Evolutionary conservation across 371 early-diverging fungal species (phyloP).

Genomic region (Mortierella sp.): DNA sequence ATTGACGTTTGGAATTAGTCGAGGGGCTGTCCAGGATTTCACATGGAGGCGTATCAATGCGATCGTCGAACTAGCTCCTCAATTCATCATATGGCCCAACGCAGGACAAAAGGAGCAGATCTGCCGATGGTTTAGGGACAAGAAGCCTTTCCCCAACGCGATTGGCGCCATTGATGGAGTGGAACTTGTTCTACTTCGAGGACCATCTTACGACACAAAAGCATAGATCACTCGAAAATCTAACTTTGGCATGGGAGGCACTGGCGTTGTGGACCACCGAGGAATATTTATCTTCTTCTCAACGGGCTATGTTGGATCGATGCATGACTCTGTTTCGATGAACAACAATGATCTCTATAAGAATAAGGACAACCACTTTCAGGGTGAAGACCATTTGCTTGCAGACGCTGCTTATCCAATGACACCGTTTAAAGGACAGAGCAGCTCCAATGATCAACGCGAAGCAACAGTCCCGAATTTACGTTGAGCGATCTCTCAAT

Average conservation of each 20-base stretch:
- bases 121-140: constrained; percentile 1
- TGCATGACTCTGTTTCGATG: constrained; percentile 11
- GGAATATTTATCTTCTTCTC: constrained; percentile 8
- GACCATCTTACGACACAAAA: not conserved
- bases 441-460: too few species aligned
- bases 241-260: constrained; percentile 4
- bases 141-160: constrained; percentile 7
- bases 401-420: too few species aligned
- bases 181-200: not conserved
- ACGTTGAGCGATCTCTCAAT: too few species aligned
- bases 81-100: constrained; percentile 20
- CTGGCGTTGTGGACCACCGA: constrained; percentile 15
- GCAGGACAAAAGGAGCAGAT: constrained; percentile 5
- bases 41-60: constrained; percentile 20
- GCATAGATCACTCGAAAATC: constrained; percentile 11
- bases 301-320: constrained; percentile 12
- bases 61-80: not conserved
- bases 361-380: too few species aligned
- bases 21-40: not conserved
- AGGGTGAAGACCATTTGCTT: too few species aligned
- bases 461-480: too few species aligned
- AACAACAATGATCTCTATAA: too few species aligned
- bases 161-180: constrained; percentile 28
- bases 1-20: constrained; percentile 6
- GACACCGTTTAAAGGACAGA: too few species aligned